Evolutionary conservation across 2,329 filamentous ascomycete species (phyloP).

Genomic region (Nemania serpens): DNA sequence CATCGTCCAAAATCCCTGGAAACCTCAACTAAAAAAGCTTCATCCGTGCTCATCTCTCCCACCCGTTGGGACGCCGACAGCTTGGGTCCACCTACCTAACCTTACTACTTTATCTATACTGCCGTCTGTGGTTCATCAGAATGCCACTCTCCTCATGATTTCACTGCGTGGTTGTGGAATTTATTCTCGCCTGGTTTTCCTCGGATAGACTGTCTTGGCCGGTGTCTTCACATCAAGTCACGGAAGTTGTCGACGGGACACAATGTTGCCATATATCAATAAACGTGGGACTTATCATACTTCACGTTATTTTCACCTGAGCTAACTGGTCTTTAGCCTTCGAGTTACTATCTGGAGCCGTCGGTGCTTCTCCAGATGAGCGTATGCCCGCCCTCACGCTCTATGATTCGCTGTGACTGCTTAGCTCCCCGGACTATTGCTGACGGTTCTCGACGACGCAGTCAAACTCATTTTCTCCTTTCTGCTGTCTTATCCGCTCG

Average conservation of each 20-base stretch:
- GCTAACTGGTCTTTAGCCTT: slow-evolving; percentile 46
- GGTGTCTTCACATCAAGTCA: background rate
- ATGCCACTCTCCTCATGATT: slow-evolving; percentile 11
- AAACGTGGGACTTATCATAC: slow-evolving; percentile 26
- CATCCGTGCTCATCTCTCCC: slow-evolving; percentile 9
- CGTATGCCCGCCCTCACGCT: slow-evolving; percentile 42
- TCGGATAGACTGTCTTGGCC: background rate
- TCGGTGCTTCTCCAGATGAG: slow-evolving; percentile 54
- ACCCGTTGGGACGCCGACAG: background rate
- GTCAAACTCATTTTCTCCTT: slow-evolving; percentile 94
- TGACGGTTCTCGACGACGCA: slow-evolving; percentile 46
- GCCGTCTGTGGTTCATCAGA: background rate
- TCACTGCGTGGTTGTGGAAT: background rate
- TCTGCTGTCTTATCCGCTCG: slow-evolving; percentile 88
- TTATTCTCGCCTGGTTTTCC: background rate
- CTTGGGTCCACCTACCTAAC: background rate
- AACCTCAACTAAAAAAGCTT: slow-evolving; percentile 7
- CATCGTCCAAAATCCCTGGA: background rate
- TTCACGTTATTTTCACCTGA: background rate
- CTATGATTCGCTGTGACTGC: background rate
- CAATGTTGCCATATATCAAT: slow-evolving; percentile 33
- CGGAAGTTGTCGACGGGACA: slow-evolving; percentile 1
- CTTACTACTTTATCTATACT: background rate
- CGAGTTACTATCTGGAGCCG: slow-evolving; percentile 45
- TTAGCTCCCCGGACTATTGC: background rate